A percentile compares a stretch with the other conserved stretches of the same genome.
These are phyloP conservation scores for Populus simonii DNA, from an alignment of 345 rosid species.

Conservation along the genomic window DNA sequence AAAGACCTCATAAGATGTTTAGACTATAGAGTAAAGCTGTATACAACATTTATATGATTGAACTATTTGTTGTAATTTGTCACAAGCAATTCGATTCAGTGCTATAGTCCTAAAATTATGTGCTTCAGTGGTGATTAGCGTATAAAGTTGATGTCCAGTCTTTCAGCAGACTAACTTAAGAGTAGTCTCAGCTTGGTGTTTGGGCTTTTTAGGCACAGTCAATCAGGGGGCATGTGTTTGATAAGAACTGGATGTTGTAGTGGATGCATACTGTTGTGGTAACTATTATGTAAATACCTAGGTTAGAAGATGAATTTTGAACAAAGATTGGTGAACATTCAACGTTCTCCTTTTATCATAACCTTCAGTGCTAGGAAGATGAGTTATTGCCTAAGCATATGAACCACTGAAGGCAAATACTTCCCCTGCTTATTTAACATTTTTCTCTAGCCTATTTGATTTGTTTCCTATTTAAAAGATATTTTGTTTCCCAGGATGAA, in stretches of 20 bases:
- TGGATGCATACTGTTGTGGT: background rate
- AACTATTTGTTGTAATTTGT: background rate
- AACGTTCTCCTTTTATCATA: too few relatives aligned
- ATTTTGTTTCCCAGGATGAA: slow-evolving; percentile 34
- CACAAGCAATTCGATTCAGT: background rate
- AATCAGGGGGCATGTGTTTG: background rate
- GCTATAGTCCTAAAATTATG: background rate
- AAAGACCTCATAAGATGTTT: background rate
- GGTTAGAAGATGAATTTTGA: background rate
- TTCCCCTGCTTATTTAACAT: background rate
- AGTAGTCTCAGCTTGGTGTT: background rate
- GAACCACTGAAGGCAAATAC: background rate
- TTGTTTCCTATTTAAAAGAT: background rate
- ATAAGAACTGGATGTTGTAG: background rate
- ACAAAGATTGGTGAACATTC: background rate
- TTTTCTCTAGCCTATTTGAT: background rate
- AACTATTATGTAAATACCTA: background rate
- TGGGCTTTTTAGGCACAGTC: background rate
- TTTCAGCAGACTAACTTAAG: background rate
- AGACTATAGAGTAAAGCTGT: background rate
- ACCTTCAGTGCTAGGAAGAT: too few relatives aligned
- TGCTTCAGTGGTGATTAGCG: too few relatives aligned
- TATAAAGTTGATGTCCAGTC: too few relatives aligned
- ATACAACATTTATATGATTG: background rate
- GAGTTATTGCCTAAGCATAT: background rate